Evolutionary conservation across 768 basidiomycete species (phyloP).

Genomic region (Agaricus blazei): DNA sequence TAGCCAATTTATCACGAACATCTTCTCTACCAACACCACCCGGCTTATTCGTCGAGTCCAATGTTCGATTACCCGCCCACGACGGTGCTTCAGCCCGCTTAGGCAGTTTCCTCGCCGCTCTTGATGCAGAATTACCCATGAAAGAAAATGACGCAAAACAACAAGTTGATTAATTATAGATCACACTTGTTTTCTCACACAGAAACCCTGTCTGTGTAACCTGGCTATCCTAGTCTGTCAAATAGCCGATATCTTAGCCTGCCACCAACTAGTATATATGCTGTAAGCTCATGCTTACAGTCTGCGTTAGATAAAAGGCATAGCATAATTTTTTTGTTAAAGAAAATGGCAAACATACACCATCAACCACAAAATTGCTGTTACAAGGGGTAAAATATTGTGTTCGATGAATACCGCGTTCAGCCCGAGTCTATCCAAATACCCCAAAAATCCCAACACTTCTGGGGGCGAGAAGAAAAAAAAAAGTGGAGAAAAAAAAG

Average conservation of each 20-base stretch:
- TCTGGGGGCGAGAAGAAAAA: not conserved
- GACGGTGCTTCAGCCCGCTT: slow-evolving; percentile 36
- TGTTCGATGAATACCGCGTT: not conserved
- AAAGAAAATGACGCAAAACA: not conserved
- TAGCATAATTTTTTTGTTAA: not conserved
- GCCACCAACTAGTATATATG: not conserved
- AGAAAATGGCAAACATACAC: slow-evolving; percentile 7
- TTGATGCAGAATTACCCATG: slow-evolving; percentile 66
- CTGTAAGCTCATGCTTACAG: not conserved
- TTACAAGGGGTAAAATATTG: not conserved
- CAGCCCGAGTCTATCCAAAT: slow-evolving; percentile 1
- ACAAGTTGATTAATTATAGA: too few relatives aligned
- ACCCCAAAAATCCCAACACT: not conserved
- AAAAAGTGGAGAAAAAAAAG: not conserved
- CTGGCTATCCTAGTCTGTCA: too few relatives aligned
- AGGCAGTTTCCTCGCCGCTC: slow-evolving; percentile 51
- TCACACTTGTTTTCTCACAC: too few relatives aligned
- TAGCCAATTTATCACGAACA: slow-evolving; percentile 27
- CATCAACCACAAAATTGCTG: not conserved
- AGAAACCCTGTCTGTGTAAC: too few relatives aligned
- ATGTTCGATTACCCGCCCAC: slow-evolving; percentile 44
- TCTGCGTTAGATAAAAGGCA: too few relatives aligned
- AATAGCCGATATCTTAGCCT: too few relatives aligned
- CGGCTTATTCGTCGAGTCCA: slow-evolving; percentile 14
- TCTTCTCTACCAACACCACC: slow-evolving; percentile 8